phyloP scores from a whole-genome alignment of 345 rosid species.

The Lepidium sativum region DNA sequence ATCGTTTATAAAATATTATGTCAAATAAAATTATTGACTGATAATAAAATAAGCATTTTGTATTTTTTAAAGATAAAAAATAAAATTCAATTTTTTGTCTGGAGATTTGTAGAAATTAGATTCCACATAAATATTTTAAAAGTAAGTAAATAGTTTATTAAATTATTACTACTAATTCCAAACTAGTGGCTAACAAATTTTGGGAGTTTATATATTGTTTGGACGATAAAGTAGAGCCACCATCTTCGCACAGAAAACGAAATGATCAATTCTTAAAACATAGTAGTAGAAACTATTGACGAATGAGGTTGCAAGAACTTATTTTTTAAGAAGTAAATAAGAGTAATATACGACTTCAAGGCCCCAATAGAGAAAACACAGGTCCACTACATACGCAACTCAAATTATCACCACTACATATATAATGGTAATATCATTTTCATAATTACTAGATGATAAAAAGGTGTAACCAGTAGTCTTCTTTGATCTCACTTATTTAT shows the following conservation, averaged over 20 bases:
- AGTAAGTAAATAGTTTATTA: neutral
- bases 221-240: constrained; percentile 5
- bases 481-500: neutral
- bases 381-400: constrained; percentile 1
- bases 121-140: neutral
- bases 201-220: neutral
- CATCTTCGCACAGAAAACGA: neutral
- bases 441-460: constrained; percentile 5
- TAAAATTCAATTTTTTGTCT: too few relatives aligned
- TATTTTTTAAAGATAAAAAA: too few relatives aligned
- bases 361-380: constrained; percentile 10
- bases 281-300: neutral
- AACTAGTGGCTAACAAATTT: neutral
- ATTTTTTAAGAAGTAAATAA: neutral
- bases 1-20: too few relatives aligned
- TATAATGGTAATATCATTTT: neutral
- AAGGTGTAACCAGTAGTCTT: neutral
- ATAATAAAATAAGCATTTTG: too few relatives aligned
- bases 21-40: too few relatives aligned
- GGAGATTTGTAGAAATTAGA: too few relatives aligned
- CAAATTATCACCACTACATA: neutral
- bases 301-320: neutral
- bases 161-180: neutral
- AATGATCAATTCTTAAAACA: neutral
- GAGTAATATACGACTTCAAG: neutral